phyloP scores from a whole-genome alignment of 495 filamentous ascomycete genomes.

The Penicillium taxi region DNA sequence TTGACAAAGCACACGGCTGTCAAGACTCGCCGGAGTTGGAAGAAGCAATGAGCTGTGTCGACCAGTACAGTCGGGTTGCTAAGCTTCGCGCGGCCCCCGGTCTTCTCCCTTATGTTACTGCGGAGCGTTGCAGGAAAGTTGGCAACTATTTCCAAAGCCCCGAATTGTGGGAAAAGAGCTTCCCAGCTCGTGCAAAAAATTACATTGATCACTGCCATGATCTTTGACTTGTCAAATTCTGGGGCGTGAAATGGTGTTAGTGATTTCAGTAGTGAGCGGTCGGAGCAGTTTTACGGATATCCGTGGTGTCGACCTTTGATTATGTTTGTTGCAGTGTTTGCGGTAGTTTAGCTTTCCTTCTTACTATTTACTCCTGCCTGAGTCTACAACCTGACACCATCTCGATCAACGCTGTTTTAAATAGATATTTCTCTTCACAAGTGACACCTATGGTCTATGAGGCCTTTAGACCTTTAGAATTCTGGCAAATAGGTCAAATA shows the following conservation, averaged over 20 bases:
- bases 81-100: not conserved
- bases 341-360: too few relatives aligned
- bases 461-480: too few relatives aligned
- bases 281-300: too few relatives aligned
- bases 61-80: not conserved
- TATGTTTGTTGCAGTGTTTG: too few relatives aligned
- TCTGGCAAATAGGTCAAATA: too few relatives aligned
- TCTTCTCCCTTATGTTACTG: not conserved
- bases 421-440: too few relatives aligned
- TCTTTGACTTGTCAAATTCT: not conserved
- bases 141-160: not conserved
- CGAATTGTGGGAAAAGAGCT: not conserved
- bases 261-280: too few relatives aligned
- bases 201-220: not conserved
- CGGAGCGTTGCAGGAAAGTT: not conserved
- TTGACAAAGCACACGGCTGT: not conserved
- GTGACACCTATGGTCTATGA: too few relatives aligned
- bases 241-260: slow-evolving; percentile 1
- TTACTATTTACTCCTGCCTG: too few relatives aligned
- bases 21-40: not conserved
- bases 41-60: not conserved
- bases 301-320: too few relatives aligned
- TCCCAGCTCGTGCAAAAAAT: not conserved
- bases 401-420: too few relatives aligned
- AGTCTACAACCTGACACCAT: too few relatives aligned